These are phyloP conservation scores for Coemansia sp. DNA, from an alignment of 192 early-diverging fungal genomes.

Conservation along the genomic window DNA sequence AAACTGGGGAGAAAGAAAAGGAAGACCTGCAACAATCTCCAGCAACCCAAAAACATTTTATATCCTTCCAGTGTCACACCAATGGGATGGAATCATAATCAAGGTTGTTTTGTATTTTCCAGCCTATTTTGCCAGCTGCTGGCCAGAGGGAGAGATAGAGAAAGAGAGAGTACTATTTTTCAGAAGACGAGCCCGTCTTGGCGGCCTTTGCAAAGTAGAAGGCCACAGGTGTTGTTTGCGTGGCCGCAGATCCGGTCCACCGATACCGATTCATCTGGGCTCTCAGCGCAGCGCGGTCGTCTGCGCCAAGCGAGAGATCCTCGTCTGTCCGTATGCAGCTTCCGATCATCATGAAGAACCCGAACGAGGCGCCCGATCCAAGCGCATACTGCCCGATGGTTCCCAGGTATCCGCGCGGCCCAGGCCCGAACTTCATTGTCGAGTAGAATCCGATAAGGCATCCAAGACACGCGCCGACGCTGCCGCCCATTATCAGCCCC, in stretches of 20 bases:
- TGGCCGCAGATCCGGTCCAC: conserved; percentile 36
- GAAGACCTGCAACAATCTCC: too few relatives aligned
- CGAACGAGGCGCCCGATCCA: conserved; percentile 77
- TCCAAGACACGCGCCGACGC: conserved; percentile 55
- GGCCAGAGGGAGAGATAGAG: background rate
- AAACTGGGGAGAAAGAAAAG: background rate
- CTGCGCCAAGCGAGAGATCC: conserved; percentile 22
- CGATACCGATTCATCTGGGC: conserved; percentile 45
- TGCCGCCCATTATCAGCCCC: conserved; percentile 57
- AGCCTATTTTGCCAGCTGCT: too few relatives aligned
- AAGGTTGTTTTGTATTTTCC: background rate
- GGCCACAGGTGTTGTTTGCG: conserved; percentile 24
- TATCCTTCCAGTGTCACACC: background rate
- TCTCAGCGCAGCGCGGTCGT: conserved; percentile 29
- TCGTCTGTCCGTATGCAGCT: conserved; percentile 57
- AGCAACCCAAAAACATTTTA: too few relatives aligned
- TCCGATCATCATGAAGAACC: conserved; percentile 76
- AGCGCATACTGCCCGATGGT: conserved; percentile 75
- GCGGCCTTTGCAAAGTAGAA: conserved; percentile 35
- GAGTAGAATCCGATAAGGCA: conserved; percentile 57
- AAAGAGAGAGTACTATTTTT: background rate
- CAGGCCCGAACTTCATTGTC: conserved; percentile 67
- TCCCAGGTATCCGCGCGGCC: conserved; percentile 66
- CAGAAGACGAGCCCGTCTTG: conserved; percentile 2
- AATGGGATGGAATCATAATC: background rate